phyloP scores from a whole-genome alignment of 2,329 filamentous ascomycete species.

The Pseudocercospora vitis region DNA sequence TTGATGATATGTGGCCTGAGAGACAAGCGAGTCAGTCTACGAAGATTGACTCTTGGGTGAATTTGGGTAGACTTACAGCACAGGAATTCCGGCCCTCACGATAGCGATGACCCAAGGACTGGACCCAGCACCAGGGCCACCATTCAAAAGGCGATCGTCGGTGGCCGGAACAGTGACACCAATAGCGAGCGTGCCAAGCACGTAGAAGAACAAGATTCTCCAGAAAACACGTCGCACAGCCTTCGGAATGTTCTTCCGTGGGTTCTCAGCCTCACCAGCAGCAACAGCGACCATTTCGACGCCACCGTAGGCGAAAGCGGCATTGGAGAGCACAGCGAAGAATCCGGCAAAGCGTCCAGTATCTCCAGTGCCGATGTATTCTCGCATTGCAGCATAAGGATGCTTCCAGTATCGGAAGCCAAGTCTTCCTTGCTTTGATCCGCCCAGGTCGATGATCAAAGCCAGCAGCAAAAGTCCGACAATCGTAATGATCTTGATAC shows the following conservation, averaged over 20 bases:
- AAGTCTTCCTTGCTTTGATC: slow-evolving; percentile 57
- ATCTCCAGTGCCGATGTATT: slow-evolving; percentile 58
- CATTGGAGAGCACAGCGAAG: slow-evolving; percentile 53
- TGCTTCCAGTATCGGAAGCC: slow-evolving; percentile 69
- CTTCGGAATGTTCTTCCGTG: slow-evolving; percentile 55
- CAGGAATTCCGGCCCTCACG: slow-evolving; percentile 63
- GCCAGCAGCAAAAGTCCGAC: slow-evolving; percentile 43
- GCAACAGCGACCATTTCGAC: slow-evolving; percentile 58
- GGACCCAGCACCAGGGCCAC: slow-evolving; percentile 38
- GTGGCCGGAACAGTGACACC: slow-evolving; percentile 61
- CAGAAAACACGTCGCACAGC: slow-evolving; percentile 57
- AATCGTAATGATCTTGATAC: slow-evolving; percentile 53
- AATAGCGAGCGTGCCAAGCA: slow-evolving; percentile 55
- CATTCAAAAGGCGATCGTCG: slow-evolving; percentile 52
- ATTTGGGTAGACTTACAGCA: slow-evolving; percentile 43
- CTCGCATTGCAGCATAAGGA: slow-evolving; percentile 58
- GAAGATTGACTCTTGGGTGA: background rate
- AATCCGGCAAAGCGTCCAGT: slow-evolving; percentile 59
- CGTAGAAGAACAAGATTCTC: slow-evolving; percentile 54
- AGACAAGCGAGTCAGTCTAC: background rate
- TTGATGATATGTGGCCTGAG: slow-evolving; percentile 66
- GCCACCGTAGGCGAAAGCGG: slow-evolving; percentile 53
- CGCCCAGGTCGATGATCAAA: slow-evolving; percentile 63
- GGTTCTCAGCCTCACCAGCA: slow-evolving; percentile 57
- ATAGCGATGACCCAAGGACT: slow-evolving; percentile 71